Conservation (phyloP, 805 yeast species). For the Blastobotrys muscicola region DNA sequence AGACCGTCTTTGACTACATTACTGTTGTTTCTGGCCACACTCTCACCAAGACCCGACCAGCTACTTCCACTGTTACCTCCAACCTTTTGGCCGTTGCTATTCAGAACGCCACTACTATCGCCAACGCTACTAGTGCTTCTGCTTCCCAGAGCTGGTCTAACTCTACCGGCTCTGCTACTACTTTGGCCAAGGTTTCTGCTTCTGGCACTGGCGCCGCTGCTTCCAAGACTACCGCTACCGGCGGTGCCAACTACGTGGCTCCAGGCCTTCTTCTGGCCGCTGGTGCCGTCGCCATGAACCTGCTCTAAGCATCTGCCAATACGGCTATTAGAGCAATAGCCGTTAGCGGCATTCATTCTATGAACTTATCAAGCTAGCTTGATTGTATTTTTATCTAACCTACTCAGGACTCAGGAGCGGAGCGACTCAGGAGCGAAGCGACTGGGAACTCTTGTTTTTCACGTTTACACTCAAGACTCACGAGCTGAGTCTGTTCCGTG, state of each 20-base stretch:
- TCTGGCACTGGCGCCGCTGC: slow-evolving; percentile 6
- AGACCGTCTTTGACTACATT: slow-evolving; percentile 18
- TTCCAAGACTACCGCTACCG: slow-evolving; percentile 1
- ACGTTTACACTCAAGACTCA: no score
- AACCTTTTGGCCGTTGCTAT: slow-evolving; percentile 3
- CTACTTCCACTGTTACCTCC: slow-evolving; percentile 1
- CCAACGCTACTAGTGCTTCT: slow-evolving; percentile 2
- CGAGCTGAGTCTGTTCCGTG: no score
- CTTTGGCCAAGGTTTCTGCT: not conserved
- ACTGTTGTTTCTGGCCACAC: slow-evolving; percentile 8
- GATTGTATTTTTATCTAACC: no score
- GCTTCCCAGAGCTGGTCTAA: not conserved
- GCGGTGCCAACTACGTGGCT: not conserved
- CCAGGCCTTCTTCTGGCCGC: slow-evolving; percentile 1
- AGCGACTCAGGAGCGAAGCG: no score
- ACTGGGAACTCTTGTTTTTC: no score
- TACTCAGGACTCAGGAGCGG: no score
- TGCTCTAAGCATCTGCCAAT: not conserved
- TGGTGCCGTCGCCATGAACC: not conserved
- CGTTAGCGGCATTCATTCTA: no score
- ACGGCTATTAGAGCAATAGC: no score
- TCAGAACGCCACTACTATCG: slow-evolving; percentile 1
- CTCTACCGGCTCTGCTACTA: no score
- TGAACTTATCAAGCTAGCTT: no score
- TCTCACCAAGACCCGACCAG: slow-evolving; percentile 8